phyloP scores from a whole-genome alignment of 176 grass and related monocot species.

The Phoenix roebelenii region DNA sequence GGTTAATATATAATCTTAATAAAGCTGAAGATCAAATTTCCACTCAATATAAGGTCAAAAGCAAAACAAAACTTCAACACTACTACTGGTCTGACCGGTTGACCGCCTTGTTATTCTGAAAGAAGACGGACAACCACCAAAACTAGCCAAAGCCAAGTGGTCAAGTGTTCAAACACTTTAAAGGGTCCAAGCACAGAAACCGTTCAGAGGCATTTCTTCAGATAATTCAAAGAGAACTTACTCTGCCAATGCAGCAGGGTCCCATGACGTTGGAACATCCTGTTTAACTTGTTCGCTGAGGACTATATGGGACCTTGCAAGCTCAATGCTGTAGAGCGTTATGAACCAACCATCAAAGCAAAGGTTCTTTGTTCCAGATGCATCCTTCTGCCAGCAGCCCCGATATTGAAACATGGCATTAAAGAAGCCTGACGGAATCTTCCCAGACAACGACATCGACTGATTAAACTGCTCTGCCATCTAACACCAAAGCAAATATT shows the following conservation, averaged over 20 bases:
- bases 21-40: no score
- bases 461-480: constrained; percentile 86
- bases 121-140: no score
- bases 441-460: constrained; percentile 37
- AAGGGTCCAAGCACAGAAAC: no score
- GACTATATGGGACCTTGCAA: constrained; percentile 29
- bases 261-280: constrained; percentile 55
- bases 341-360: constrained; percentile 69
- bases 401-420: constrained; percentile 73
- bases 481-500: constrained; percentile 10
- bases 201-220: background rate
- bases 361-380: constrained; percentile 45
- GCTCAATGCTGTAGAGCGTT: constrained; percentile 65
- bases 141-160: no score
- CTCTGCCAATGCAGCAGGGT: constrained; percentile 55
- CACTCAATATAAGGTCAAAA: no score
- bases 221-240: constrained; percentile 13
- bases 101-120: no score
- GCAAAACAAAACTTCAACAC: no score
- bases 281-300: constrained; percentile 29
- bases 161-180: no score
- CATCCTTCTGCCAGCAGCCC: constrained; percentile 68
- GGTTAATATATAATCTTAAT: no score
- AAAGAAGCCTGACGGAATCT: constrained; percentile 73
- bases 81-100: no score